Base-by-base conservation (phyloP, 2,329 filamentous ascomycete species). In the Aquanectria penicillioides region DNA sequence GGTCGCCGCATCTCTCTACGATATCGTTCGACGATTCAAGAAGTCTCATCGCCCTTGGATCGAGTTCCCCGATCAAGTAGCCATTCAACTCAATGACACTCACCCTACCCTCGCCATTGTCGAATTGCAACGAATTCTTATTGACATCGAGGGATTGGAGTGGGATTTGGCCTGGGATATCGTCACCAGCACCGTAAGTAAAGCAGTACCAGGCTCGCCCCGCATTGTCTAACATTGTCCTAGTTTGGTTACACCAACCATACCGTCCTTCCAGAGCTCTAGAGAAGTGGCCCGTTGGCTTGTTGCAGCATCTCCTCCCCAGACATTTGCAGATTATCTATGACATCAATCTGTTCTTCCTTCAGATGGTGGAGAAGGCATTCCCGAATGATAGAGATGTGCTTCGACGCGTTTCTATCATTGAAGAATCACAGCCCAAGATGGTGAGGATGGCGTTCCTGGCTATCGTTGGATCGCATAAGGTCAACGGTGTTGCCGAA, bases 361-460 rank as follows among this genome's bases (percentile, higher is more conserved):
- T 99, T 41, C 94, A 98, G 73, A 83, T 78, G 17, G 94, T 99
- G 13, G 95, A 99, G 82, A 92, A 92, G 71, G 87, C 85, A 58
- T 97, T 97, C 79, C 95, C 95, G 38, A 88, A 92, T 52, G 93
- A 98, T 66, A 88, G 93, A 56, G 94, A 97, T 2, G 83, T 99
- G 65, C 86, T 99, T 28, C 75, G 83, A 12, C 86, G 92, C 31
- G 93, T 98, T n/a, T 98, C 94, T 5, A 96, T 99, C 71, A 97
- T 99, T 59, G 95, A 99, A 76, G 95, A 99, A 77, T 93, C 92
- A 5, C 90, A 96, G 75, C 92, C 94, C 37, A 97, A 98, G 86
- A 97, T 97, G 92, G 89, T 99, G 61, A 91, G 94, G 74, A 99
- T 99, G 95, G 95, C 95, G 2, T 95, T 87, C 77, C 81, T 99